These are phyloP conservation scores for Tilletiaria anomala DNA, from an alignment of 1,284 basidiomycete species.

Conservation along the genomic window DNA sequence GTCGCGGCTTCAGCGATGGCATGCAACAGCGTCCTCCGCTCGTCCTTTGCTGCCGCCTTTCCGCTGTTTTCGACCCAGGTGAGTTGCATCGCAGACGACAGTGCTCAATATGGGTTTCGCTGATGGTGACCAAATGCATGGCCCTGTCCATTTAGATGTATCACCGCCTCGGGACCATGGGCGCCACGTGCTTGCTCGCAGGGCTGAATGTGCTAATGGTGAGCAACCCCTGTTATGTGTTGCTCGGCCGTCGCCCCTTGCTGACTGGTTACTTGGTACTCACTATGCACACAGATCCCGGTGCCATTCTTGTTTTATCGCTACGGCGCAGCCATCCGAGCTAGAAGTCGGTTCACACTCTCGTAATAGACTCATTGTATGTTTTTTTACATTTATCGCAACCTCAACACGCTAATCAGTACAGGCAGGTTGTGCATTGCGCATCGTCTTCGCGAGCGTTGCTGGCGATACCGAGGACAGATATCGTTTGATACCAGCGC, in stretches of 20 bases:
- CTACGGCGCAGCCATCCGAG: slow-evolving; percentile 8
- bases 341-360: slow-evolving; percentile 4
- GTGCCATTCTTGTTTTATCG: slow-evolving; percentile 9
- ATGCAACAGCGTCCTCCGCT: slow-evolving; percentile 5
- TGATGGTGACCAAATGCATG: too few species aligned
- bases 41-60: slow-evolving; percentile 5
- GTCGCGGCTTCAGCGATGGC: slow-evolving; percentile 12
- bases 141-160: slow-evolving; percentile 6
- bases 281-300: slow-evolving; percentile 3
- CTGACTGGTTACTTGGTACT: slow-evolving; percentile 4
- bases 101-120: too few species aligned
- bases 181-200: slow-evolving; percentile 8
- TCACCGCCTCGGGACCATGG: slow-evolving; percentile 3
- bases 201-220: slow-evolving; percentile 9
- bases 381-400: too few species aligned
- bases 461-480: too few species aligned
- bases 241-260: slow-evolving; percentile 6
- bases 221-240: slow-evolving; percentile 10
- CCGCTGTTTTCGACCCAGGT: too few species aligned
- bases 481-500: too few species aligned
- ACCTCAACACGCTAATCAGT: too few species aligned
- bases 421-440: too few species aligned
- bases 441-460: too few species aligned
- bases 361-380: too few species aligned
- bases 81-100: too few species aligned